A percentile compares a stretch with the other conserved stretches of the same genome.
Evolutionary conservation across 768 basidiomycete species (phyloP).

Genomic region (Mycena belliarum): DNA sequence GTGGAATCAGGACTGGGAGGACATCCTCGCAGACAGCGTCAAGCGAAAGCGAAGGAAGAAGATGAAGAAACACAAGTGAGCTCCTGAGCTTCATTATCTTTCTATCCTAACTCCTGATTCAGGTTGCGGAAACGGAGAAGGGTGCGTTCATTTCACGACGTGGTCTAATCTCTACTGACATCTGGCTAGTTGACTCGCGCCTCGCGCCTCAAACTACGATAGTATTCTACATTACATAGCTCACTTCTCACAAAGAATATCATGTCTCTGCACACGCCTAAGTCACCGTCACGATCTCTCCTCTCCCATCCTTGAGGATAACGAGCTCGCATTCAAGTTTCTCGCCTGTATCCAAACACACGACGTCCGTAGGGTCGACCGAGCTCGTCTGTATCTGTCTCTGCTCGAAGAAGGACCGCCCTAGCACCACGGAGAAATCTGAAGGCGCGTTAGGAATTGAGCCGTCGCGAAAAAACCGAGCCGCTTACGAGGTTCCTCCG

Average conservation of each 20-base stretch:
- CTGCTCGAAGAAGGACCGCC: constrained; percentile 81
- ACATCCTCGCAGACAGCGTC: constrained; percentile 74
- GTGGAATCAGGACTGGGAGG: constrained; percentile 60
- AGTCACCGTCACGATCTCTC: constrained; percentile 88
- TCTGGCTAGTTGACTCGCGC: constrained; percentile 46
- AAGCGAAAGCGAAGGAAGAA: constrained; percentile 88
- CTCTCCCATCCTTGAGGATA: constrained; percentile 87
- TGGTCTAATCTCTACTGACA: constrained; percentile 18
- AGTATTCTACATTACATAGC: constrained; percentile 23
- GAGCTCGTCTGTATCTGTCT: constrained; percentile 81
- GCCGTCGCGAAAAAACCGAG: constrained; percentile 69
- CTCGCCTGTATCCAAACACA: constrained; percentile 91
- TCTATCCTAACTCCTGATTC: constrained; percentile 9
- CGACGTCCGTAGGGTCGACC: constrained; percentile 84
- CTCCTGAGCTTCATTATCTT: constrained; percentile 18
- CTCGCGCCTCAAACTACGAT: constrained; percentile 35
- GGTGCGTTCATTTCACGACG: constrained; percentile 46
- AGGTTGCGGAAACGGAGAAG: constrained; percentile 91
- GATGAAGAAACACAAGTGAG: constrained; percentile 97
- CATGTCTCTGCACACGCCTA: constrained; percentile 33
- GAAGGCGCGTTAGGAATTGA: not conserved
- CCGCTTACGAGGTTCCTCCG: constrained; percentile 71
- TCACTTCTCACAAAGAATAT: constrained; percentile 22
- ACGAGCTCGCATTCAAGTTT: constrained; percentile 91
- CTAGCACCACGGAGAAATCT: constrained; percentile 92